These are phyloP conservation scores for Groenewaldozyma salmanticensis DNA, from an alignment of 805 yeast genomes.

Conservation along the genomic window DNA sequence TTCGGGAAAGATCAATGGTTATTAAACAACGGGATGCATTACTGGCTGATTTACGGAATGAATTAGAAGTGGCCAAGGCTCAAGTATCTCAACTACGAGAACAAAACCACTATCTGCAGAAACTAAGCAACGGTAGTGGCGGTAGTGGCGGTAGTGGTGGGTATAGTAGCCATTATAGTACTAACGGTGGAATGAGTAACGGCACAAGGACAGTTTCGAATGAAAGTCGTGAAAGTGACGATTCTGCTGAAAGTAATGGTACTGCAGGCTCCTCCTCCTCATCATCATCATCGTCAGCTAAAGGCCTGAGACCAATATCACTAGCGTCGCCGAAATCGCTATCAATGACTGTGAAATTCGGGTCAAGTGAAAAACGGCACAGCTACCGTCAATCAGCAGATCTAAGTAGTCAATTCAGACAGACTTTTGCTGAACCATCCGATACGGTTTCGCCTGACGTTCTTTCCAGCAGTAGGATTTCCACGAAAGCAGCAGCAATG, in stretches of 20 bases:
- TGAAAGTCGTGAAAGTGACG: background rate
- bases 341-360: background rate
- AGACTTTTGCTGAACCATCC: too few species aligned
- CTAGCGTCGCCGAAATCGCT: background rate
- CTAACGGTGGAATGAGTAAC: background rate
- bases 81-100: background rate
- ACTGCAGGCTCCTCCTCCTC: too few species aligned
- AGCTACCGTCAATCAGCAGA: too few species aligned
- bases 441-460: too few species aligned
- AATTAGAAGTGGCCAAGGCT: background rate
- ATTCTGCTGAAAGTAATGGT: background rate
- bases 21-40: background rate
- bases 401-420: too few species aligned
- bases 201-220: background rate
- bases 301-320: too few species aligned
- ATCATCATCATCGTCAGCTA: too few species aligned
- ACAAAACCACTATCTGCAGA: background rate
- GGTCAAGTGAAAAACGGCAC: background rate
- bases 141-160: background rate
- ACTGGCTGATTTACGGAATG: background rate
- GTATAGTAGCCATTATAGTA: background rate
- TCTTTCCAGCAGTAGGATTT: too few species aligned
- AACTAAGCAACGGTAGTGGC: conserved; percentile 2
- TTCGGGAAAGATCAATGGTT: too few species aligned
- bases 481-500: too few species aligned